These are phyloP conservation scores for Naganishia liquefaciens DNA, from an alignment of 1,284 basidiomycete genomes.

Conservation along the genomic window DNA sequence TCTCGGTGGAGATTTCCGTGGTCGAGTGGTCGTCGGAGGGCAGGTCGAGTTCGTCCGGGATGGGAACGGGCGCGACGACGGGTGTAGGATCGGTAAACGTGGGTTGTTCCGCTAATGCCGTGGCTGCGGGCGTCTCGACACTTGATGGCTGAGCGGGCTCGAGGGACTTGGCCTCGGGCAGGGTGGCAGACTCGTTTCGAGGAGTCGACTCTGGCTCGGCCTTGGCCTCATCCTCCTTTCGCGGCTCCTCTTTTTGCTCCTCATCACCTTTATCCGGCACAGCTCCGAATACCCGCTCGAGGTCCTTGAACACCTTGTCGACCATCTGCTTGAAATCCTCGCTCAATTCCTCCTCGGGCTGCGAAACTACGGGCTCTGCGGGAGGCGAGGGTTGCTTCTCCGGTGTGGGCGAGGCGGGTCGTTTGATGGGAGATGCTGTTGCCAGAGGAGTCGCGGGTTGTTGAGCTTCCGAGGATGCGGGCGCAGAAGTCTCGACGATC, in stretches of 20 bases:
- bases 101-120: neutral
- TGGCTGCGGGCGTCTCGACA: neutral
- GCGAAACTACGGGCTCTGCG: too few relatives aligned
- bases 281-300: slow-evolving; percentile 18
- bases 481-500: neutral
- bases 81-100: neutral
- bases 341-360: slow-evolving; percentile 3
- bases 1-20: neutral
- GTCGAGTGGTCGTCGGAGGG: neutral
- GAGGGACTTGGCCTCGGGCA: too few relatives aligned
- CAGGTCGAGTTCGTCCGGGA: neutral
- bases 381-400: neutral
- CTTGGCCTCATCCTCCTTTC: too few relatives aligned
- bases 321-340: slow-evolving; percentile 24
- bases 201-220: neutral
- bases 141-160: neutral
- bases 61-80: neutral
- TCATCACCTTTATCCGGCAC: neutral
- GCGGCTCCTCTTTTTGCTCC: neutral
- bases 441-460: neutral
- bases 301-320: slow-evolving; percentile 25
- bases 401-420: slow-evolving; percentile 14
- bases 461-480: neutral
- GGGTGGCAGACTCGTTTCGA: too few relatives aligned
- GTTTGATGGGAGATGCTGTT: neutral